Base-by-base conservation (phyloP, 2,329 filamentous ascomycete genomes). In the Ambrosiella beaveri region DNA sequence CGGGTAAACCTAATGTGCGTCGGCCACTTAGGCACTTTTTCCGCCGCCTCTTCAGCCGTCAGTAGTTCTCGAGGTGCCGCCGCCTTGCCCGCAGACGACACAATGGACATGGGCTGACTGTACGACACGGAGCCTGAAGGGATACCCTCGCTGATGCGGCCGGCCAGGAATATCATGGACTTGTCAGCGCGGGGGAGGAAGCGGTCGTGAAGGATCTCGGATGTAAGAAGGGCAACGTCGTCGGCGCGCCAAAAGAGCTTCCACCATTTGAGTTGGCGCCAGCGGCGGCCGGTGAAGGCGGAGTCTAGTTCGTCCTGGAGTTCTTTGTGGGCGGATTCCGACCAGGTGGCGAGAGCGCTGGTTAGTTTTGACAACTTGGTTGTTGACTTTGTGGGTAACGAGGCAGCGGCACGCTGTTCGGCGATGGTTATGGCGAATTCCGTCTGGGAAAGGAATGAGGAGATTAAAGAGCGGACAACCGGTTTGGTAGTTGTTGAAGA, bases 231-330 rank as follows among this genome's bases (percentile, higher is more conserved):
- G 2, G 82, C 81, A 9, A 96, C 88, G 65, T 96, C 91, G 66
- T 97, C 91, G 27, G 93, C 89, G 17, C 88, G 82, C 89, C 89
- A 95, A 67, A 95, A 89, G 0, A 97, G 77, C 68, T 95, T 95
- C 85, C 88, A 96, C 90, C 91, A 97, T 13, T 82, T 78, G 3
- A 95, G 74, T 62, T 86, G 84, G 35, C 81, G 79, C 91, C 91
- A 96, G 44, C 82, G 76, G 15, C 73, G 76, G n/a, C 86, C 82
- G 0, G 78, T 74, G 64, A 96, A 91, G 0, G 88, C 89, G 50
- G 80, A 71, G 63, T 91, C 85, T 1, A 96, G 79, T 64, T 89
- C 79, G 55, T 85, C 78, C 62, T 88, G 86, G 7, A 97, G 76
- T 69, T 97, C 91, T 0, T 81, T 77, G 66, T 97, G 91, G 0